Base-by-base conservation (phyloP, 805 yeast species). In the Schwanniomyces sp. region DNA sequence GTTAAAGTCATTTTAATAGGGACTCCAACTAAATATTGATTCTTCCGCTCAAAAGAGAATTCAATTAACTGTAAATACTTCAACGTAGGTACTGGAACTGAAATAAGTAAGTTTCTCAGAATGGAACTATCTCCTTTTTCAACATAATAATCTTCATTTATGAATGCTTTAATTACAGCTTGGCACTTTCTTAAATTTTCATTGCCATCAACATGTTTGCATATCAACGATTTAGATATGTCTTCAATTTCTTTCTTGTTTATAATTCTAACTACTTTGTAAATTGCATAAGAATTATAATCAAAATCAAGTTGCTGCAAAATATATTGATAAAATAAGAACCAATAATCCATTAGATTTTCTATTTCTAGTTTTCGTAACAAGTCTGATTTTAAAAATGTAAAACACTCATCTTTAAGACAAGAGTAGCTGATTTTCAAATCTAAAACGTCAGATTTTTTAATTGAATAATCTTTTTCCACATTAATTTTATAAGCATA, bases 21-120 rank as follows among this genome's bases (percentile, higher is more conserved):
- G 43, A 81, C 83, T 2, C 94, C 94, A 1, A 87, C 82, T 8
- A 76, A 60, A 51, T 75, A 81, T 42, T 77, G 81, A 8, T 68
- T 52, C 28, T 69, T 64, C 36, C 64, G 62, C 4, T 67, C 67
- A 50, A 67, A 76, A 1, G 64, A 51, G 48, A 74, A 72, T 47
- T 81, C 82, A 7, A 83, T 77, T 7, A 78, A 73, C 54, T 86
- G 91, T 17, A 87, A 74, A 16, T 81, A 74, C 51, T 82, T 79
- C 7, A 83, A 75, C 3, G 71, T 63, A 0, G 94, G 92, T 17
- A 86, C 69, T 0, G 85, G 77, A 5, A 87, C 92, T 2, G 76
- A 70, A 43, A 88, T 82, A 27, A 55, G 51, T 34, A 84, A 62
- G 34, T 62, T 61, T 46, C 52, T 41, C 18, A 46, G 50, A 24